phyloP scores from a whole-genome alignment of 2,329 filamentous ascomycete genomes.

The Plectosphaerella sp. region DNA sequence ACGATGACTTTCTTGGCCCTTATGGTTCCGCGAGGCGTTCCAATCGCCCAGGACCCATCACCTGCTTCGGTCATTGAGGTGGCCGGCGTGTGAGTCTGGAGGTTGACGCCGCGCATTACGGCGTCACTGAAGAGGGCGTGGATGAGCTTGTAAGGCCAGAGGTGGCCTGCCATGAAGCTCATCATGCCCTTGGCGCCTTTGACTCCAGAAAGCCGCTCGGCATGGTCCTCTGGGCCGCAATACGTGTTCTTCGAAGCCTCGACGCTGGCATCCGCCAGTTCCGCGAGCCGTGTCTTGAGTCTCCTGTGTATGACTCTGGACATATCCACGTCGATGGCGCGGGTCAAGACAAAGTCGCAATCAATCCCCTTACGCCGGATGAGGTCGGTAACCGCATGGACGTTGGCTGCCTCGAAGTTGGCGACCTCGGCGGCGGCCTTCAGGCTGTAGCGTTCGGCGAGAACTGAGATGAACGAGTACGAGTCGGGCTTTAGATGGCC shows the following conservation, averaged over 20 bases:
- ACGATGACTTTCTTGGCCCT: constrained; percentile 51
- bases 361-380: constrained; percentile 33
- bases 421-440: constrained; percentile 23
- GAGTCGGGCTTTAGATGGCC: constrained; percentile 48
- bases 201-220: constrained; percentile 20
- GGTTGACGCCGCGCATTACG: constrained; percentile 15
- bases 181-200: constrained; percentile 26
- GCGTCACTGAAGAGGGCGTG: constrained; percentile 16
- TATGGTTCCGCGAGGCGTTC: constrained; percentile 51
- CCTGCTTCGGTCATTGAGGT: constrained; percentile 10
- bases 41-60: constrained; percentile 12
- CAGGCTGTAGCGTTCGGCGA: constrained; percentile 43
- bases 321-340: constrained; percentile 28
- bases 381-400: constrained; percentile 24
- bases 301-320: too few species aligned
- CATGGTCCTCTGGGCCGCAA: constrained; percentile 18
- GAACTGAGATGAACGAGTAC: constrained; percentile 48
- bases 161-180: constrained; percentile 20
- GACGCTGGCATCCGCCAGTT: constrained; percentile 21
- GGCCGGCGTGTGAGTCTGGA: constrained; percentile 17
- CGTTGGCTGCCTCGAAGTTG: constrained; percentile 20
- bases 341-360: constrained; percentile 37
- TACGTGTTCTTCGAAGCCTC: constrained; percentile 21
- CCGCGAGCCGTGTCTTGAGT: constrained; percentile 16
- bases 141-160: constrained; percentile 28